Conservation (phyloP, 305 asterid genomes). For the Nicotiana rustica region DNA sequence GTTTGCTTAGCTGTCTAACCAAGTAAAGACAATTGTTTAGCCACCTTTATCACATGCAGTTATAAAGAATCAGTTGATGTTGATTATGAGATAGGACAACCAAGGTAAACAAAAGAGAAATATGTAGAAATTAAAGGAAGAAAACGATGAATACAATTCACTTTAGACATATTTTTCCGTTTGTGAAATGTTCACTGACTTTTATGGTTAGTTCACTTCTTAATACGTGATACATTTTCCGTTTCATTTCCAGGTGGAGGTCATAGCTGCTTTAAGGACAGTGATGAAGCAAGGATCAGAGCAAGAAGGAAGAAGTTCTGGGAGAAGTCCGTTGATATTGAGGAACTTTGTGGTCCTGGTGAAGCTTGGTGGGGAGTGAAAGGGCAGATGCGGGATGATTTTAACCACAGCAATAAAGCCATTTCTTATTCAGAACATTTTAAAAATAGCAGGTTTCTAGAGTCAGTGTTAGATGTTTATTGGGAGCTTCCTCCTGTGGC, state of each 20-base stretch:
- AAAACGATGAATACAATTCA: not conserved
- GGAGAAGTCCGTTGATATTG: constrained; percentile 84
- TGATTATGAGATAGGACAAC: constrained; percentile 10
- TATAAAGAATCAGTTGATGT: not conserved
- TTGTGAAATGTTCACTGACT: not conserved
- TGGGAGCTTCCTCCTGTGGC: constrained; percentile 99
- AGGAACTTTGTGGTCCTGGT: constrained; percentile 91
- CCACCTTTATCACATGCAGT: constrained; percentile 19
- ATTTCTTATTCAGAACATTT: constrained; percentile 72
- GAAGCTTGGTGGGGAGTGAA: constrained; percentile 99
- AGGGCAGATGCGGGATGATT: constrained; percentile 92
- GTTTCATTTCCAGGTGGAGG: constrained; percentile 79
- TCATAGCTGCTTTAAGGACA: constrained; percentile 90
- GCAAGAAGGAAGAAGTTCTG: constrained; percentile 77
- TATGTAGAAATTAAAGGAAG: constrained; percentile 5
- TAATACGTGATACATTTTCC: not conserved
- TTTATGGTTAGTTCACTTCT: not conserved
- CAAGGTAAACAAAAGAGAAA: not conserved
- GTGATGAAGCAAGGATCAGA: constrained; percentile 94
- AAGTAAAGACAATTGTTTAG: not conserved
- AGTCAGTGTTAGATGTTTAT: constrained; percentile 81
- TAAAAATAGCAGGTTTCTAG: constrained; percentile 84
- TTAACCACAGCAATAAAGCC: constrained; percentile 85
- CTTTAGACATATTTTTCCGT: not conserved
- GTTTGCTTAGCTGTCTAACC: constrained; percentile 1